Percentiles rank a stretch among this genome's conserved stretches.
phyloP scores from a whole-genome alignment of 2,329 filamentous ascomycete species.

The Ceratocystis eucalypticola region DNA sequence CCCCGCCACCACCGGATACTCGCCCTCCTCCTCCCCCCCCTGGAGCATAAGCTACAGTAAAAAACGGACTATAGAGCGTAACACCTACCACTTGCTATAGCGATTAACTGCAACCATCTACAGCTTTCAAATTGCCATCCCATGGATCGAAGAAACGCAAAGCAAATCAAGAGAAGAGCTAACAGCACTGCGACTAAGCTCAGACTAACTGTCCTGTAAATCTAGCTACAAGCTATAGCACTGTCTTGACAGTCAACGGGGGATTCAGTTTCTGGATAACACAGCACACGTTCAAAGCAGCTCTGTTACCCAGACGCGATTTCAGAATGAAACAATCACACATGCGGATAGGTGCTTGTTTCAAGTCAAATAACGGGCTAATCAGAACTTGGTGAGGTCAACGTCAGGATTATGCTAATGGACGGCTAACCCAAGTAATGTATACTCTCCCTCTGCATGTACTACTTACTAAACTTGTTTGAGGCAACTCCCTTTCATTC shows the following conservation, averaged over 20 bases:
- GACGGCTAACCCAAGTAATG: constrained; percentile 5
- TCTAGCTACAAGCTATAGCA: neutral
- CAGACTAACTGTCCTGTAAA: constrained; percentile 2
- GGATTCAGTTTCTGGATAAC: neutral
- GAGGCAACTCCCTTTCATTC: no score
- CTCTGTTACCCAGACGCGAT: neutral
- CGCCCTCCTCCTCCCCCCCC: constrained; percentile 52
- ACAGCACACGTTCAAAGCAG: neutral
- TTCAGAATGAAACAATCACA: neutral
- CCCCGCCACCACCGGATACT: constrained; percentile 42
- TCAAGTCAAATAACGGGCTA: neutral
- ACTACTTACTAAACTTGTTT: neutral
- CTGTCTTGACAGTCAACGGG: neutral
- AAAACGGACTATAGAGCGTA: neutral
- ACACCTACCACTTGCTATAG: neutral
- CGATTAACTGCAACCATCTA: constrained; percentile 1
- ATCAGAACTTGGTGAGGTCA: neutral
- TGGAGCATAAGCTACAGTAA: constrained; percentile 30
- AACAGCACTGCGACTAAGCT: neutral
- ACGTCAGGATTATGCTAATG: neutral
- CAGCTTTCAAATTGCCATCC: neutral
- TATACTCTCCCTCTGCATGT: neutral
- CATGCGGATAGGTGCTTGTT: neutral
- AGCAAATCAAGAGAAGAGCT: neutral
- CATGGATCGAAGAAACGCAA: neutral